phyloP scores from a whole-genome alignment of 2,329 filamentous ascomycete genomes.

The Penicillium sp. region DNA sequence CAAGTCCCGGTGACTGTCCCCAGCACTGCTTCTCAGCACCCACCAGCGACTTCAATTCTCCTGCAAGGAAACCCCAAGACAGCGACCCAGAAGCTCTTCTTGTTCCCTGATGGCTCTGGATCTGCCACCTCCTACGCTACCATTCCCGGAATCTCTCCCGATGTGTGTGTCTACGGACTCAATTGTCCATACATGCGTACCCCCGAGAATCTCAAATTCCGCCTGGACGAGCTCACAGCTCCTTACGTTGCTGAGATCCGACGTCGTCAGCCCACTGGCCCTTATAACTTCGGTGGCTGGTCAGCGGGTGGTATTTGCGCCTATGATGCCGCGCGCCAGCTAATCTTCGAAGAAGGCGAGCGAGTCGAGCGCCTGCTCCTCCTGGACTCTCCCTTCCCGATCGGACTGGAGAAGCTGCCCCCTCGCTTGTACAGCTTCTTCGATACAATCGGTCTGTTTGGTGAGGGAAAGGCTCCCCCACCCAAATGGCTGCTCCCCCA shows the following conservation, averaged over 20 bases:
- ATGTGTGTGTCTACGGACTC: constrained; percentile 45
- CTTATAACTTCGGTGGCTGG: constrained; percentile 70
- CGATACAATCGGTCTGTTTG: constrained; percentile 49
- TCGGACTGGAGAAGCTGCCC: constrained; percentile 68
- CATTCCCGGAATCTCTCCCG: constrained; percentile 42
- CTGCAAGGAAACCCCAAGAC: constrained; percentile 46
- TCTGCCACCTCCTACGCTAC: constrained; percentile 48
- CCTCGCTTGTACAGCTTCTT: constrained; percentile 52
- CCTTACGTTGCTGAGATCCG: constrained; percentile 48
- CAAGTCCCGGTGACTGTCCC: constrained; percentile 21
- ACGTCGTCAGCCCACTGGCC: constrained; percentile 50
- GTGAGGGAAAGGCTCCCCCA: constrained; percentile 43
- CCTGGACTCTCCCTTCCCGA: constrained; percentile 65
- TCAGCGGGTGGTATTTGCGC: constrained; percentile 74
- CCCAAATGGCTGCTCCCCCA: constrained; percentile 54
- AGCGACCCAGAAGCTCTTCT: constrained; percentile 43
- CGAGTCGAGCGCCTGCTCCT: constrained; percentile 61
- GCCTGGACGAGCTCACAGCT: constrained; percentile 37
- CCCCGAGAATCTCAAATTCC: constrained; percentile 36
- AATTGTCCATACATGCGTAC: constrained; percentile 48
- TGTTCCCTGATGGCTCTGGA: constrained; percentile 49
- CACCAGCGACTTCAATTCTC: constrained; percentile 44
- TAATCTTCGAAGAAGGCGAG: constrained; percentile 56
- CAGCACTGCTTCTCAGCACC: constrained; percentile 26
- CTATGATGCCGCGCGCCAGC: constrained; percentile 63